These are phyloP conservation scores for Pterocarpus santalinus DNA, from an alignment of 306 rosid genomes.

Conservation along the genomic window DNA sequence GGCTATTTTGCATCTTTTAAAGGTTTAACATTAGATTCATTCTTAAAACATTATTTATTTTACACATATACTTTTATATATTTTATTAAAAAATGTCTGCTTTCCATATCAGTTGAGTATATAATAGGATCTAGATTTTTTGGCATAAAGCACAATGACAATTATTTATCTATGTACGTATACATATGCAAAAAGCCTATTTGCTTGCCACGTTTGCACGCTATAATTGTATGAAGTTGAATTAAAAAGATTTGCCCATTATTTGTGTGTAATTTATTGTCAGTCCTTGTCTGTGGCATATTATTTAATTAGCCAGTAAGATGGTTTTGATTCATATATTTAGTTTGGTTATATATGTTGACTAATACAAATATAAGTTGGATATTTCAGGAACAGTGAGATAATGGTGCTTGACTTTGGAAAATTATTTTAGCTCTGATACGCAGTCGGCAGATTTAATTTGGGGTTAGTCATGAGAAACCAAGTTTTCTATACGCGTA, in stretches of 20 bases:
- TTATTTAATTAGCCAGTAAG: neutral
- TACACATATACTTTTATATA: no score
- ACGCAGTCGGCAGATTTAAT: neutral
- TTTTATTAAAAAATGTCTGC: no score
- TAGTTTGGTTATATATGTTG: neutral
- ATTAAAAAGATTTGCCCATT: neutral
- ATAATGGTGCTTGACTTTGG: neutral
- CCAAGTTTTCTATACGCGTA: neutral
- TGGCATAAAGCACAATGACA: no score
- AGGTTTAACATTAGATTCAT: no score
- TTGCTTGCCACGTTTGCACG: no score
- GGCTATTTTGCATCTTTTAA: no score
- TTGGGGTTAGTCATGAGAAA: neutral
- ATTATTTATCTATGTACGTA: no score
- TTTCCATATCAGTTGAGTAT: no score
- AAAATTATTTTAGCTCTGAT: neutral
- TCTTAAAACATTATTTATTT: no score
- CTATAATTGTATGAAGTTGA: neutral
- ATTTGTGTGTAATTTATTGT: constrained; percentile 3
- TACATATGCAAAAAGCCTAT: no score
- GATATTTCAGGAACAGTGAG: neutral
- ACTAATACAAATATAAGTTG: neutral
- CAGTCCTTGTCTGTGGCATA: neutral
- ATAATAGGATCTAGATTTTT: no score
- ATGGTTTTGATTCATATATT: neutral